A percentile compares a stretch with the other conserved stretches of the same genome.
phyloP scores from a whole-genome alignment of 2,329 filamentous ascomycete species.

The Pseudocercospora eumusae region DNA sequence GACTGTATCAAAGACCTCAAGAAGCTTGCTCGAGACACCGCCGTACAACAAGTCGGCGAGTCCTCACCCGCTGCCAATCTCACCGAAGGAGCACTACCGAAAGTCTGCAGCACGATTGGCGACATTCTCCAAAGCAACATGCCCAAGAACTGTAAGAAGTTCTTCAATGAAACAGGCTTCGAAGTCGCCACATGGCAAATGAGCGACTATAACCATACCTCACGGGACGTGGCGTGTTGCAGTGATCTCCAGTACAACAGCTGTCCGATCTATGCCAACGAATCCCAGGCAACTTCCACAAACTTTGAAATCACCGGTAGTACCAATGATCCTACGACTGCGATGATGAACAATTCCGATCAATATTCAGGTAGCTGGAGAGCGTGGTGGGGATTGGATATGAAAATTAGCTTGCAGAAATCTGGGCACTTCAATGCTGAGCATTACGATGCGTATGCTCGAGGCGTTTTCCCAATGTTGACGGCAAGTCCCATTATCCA shows the following conservation, averaged over 20 bases:
- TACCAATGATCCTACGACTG: background rate
- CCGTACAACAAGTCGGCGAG: background rate
- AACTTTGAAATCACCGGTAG: background rate
- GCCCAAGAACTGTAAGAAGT: constrained; percentile 1
- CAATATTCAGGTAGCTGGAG: background rate
- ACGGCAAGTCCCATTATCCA: background rate
- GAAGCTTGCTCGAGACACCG: background rate
- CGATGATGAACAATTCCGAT: background rate
- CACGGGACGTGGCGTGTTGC: constrained; percentile 1
- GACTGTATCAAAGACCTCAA: constrained; percentile 1
- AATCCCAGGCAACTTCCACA: background rate
- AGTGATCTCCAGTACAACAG: constrained; percentile 4
- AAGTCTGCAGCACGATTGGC: constrained; percentile 1
- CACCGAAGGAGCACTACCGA: constrained; percentile 1
- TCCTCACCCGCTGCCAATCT: background rate
- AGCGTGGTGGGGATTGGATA: constrained; percentile 1
- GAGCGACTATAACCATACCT: background rate
- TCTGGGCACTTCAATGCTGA: background rate
- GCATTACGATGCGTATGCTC: background rate
- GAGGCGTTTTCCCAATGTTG: background rate
- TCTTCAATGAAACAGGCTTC: background rate
- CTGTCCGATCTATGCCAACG: constrained; percentile 6
- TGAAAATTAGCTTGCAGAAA: background rate
- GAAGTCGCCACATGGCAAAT: background rate
- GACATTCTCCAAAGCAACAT: background rate